These are phyloP conservation scores for Lachnellula cervina DNA, from an alignment of 2,329 filamentous ascomycete genomes.

Conservation along the genomic window DNA sequence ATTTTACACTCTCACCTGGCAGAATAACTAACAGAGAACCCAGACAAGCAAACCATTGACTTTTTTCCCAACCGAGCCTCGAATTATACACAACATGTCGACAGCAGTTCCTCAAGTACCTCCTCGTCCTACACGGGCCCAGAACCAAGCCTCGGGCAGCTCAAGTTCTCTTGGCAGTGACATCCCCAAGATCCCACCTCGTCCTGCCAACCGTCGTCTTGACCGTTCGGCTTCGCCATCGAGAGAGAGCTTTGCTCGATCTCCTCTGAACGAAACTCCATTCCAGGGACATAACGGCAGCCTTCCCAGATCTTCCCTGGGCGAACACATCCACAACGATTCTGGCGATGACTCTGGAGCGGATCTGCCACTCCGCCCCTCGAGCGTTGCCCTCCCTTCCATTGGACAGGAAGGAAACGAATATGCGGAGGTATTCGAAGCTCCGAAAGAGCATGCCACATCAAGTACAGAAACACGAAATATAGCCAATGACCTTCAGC, in stretches of 20 bases:
- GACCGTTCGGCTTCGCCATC: slow-evolving; percentile 75
- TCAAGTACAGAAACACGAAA: slow-evolving; percentile 71
- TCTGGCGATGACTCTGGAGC: slow-evolving; percentile 32
- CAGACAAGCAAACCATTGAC: slow-evolving; percentile 7
- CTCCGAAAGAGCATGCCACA: slow-evolving; percentile 43
- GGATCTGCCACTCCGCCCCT: slow-evolving; percentile 53
- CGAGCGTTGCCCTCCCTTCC: slow-evolving; percentile 74
- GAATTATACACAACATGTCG: slow-evolving; percentile 32
- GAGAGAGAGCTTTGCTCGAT: slow-evolving; percentile 75
- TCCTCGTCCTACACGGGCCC: slow-evolving; percentile 55
- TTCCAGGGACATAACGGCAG: slow-evolving; percentile 40
- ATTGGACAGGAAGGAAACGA: slow-evolving; percentile 87
- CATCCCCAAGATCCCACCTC: slow-evolving; percentile 71
- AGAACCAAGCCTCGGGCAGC: slow-evolving; percentile 38
- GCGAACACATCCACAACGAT: slow-evolving; percentile 38
- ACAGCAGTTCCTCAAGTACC: slow-evolving; percentile 49
- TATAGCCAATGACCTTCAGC: slow-evolving; percentile 73
- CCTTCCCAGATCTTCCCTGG: slow-evolving; percentile 27
- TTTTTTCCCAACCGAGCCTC: slow-evolving; percentile 1
- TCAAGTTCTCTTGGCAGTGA: slow-evolving; percentile 34
- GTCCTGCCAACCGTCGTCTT: slow-evolving; percentile 59
- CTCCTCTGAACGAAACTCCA: slow-evolving; percentile 70
- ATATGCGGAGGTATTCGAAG: slow-evolving; percentile 61
- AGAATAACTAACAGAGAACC: slow-evolving; percentile 15
- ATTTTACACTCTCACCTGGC: neutral